Conservation (phyloP, 352 stramenopile genomes). For the Globisporangium okanoganense region DNA sequence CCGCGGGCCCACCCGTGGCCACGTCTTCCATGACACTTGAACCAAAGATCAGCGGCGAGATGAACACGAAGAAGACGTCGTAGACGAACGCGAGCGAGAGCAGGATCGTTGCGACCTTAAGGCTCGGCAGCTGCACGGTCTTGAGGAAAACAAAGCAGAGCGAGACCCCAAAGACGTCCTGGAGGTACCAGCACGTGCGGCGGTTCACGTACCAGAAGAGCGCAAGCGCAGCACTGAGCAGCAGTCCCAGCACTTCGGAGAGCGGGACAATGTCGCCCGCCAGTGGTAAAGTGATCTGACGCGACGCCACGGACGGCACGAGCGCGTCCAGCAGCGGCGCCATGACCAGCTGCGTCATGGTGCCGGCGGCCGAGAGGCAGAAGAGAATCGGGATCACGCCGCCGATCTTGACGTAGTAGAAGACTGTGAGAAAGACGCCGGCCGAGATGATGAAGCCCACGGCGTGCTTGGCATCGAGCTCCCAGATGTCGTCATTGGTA, state of each 20-base stretch:
- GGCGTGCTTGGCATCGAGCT: constrained; percentile 57
- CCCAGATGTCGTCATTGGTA: constrained; percentile 33
- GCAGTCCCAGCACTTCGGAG: constrained; percentile 45
- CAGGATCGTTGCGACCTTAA: constrained; percentile 88
- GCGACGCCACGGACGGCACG: constrained; percentile 30
- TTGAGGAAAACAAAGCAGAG: constrained; percentile 93
- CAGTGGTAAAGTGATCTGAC: constrained; percentile 32
- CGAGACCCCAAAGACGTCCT: constrained; percentile 91
- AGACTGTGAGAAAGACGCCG: constrained; percentile 55
- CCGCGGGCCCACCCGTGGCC: constrained; percentile 81
- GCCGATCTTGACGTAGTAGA: constrained; percentile 70
- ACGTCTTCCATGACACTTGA: constrained; percentile 93
- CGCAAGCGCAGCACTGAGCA: constrained; percentile 31
- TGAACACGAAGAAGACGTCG: constrained; percentile 96
- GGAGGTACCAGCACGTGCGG: constrained; percentile 76
- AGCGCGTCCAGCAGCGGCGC: constrained; percentile 32
- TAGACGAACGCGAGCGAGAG: constrained; percentile 92
- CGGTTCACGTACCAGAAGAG: constrained; percentile 63
- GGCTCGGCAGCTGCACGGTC: constrained; percentile 88
- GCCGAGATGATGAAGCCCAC: constrained; percentile 62
- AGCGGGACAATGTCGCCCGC: constrained; percentile 36
- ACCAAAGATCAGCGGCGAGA: constrained; percentile 88
- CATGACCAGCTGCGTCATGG: constrained; percentile 52
- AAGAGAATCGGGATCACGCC: constrained; percentile 68
- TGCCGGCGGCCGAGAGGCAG: constrained; percentile 40